These are phyloP conservation scores for Amanita inopinata DNA, from an alignment of 768 basidiomycete genomes.

Conservation along the genomic window DNA sequence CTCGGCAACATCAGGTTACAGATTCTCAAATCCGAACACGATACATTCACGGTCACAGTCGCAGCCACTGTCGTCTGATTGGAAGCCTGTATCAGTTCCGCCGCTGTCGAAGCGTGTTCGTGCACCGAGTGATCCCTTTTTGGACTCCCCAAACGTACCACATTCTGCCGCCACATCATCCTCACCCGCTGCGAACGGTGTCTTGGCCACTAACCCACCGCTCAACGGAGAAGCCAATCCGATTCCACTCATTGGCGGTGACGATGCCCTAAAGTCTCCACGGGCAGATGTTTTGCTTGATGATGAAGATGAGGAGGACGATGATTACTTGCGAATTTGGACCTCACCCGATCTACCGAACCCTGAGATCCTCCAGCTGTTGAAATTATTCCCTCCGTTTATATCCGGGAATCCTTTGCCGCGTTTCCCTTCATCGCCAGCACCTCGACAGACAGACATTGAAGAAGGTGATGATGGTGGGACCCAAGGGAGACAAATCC, in stretches of 20 bases:
- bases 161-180: conserved; percentile 45
- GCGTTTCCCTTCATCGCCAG: conserved; percentile 46
- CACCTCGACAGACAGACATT: conserved; percentile 40
- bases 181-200: conserved; percentile 32
- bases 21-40: conserved; percentile 26
- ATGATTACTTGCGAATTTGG: conserved; percentile 62
- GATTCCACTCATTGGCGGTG: conserved; percentile 26
- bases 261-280: conserved; percentile 23
- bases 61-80: conserved; percentile 37
- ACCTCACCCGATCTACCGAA: conserved; percentile 71
- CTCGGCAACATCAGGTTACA: conserved; percentile 20
- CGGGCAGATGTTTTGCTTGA: conserved; percentile 14
- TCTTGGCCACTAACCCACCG: conserved; percentile 19
- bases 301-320: conserved; percentile 18
- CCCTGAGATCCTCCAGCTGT: conserved; percentile 58
- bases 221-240: conserved; percentile 30
- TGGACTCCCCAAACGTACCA: conserved; percentile 58
- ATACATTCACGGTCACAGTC: conserved; percentile 49
- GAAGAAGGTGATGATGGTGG: conserved; percentile 61
- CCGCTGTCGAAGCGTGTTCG: conserved; percentile 48
- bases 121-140: conserved; percentile 73
- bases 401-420: conserved; percentile 61
- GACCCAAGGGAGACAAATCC: conserved; percentile 46
- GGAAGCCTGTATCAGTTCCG: conserved; percentile 33
- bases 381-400: conserved; percentile 71